Evolutionary conservation across 441 rosid species (phyloP).

Genomic region (Gossypium gossypioides): DNA sequence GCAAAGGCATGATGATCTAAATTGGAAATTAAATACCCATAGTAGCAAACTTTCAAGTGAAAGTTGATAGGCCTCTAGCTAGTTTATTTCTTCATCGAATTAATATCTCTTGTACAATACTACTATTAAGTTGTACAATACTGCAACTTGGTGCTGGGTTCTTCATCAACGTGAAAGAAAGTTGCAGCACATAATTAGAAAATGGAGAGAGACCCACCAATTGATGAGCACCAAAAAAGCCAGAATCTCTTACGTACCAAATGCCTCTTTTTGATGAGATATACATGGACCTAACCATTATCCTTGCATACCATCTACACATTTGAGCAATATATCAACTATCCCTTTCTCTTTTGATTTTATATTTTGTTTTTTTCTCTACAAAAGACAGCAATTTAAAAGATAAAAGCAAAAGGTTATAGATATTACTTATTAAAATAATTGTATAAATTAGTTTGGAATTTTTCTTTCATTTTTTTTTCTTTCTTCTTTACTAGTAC

Average conservation of each 20-base stretch:
- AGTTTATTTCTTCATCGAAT: not conserved
- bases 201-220: slow-evolving; percentile 19
- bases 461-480: not conserved
- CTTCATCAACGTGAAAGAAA: no score
- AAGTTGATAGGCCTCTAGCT: not conserved
- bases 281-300: slow-evolving; percentile 24
- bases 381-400: not conserved
- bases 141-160: no score
- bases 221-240: slow-evolving; percentile 23
- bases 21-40: not conserved
- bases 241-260: slow-evolving; percentile 26
- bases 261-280: slow-evolving; percentile 22
- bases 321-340: not conserved
- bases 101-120: not conserved
- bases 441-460: not conserved
- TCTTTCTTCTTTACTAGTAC: no score
- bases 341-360: not conserved
- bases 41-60: not conserved
- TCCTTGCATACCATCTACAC: slow-evolving; percentile 16
- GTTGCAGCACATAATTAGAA: slow-evolving; percentile 3
- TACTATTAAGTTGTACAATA: no score
- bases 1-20: not conserved
- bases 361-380: not conserved
- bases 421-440: not conserved
- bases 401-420: not conserved